Evolutionary conservation across 257 asterid genomes (phyloP).

Genomic region (Ilex asprella): DNA sequence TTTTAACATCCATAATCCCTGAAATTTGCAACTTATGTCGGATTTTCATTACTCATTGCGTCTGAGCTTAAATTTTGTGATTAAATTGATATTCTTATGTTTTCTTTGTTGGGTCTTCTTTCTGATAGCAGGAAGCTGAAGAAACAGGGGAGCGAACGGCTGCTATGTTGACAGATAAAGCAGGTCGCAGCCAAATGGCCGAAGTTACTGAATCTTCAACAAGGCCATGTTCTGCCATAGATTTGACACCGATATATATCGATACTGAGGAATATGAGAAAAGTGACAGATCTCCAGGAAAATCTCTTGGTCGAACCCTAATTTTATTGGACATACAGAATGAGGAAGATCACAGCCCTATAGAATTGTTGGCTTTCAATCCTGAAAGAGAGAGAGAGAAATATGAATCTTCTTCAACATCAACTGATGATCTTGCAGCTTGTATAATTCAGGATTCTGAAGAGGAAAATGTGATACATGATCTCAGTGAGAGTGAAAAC

Average conservation of each 20-base stretch:
- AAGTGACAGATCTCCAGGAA: constrained; percentile 1
- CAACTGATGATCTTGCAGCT: constrained; percentile 26
- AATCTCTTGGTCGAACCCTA: constrained; percentile 9
- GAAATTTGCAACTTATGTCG: too few relatives aligned
- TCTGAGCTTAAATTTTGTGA: too few relatives aligned
- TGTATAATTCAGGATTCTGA: constrained; percentile 55
- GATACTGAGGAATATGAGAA: constrained; percentile 11
- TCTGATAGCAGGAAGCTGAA: constrained; percentile 31
- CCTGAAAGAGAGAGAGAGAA: constrained; percentile 14
- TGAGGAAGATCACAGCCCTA: constrained; percentile 20
- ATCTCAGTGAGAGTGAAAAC: neutral
- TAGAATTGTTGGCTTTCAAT: constrained; percentile 13
- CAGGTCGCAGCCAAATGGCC: constrained; percentile 16
- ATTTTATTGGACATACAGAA: constrained; percentile 15
- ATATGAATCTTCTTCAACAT: constrained; percentile 9
- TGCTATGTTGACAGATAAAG: constrained; percentile 9
- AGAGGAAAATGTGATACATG: constrained; percentile 24
- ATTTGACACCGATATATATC: constrained; percentile 3
- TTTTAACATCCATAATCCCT: too few relatives aligned
- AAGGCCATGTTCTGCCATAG: neutral
- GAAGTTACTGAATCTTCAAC: constrained; percentile 9
- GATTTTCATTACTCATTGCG: too few relatives aligned
- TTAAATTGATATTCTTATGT: too few relatives aligned
- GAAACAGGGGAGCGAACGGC: constrained; percentile 17
- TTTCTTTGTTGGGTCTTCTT: too few relatives aligned